Conservation (phyloP, 139 green algal genomes). For the Micractinium conductrix region DNA sequence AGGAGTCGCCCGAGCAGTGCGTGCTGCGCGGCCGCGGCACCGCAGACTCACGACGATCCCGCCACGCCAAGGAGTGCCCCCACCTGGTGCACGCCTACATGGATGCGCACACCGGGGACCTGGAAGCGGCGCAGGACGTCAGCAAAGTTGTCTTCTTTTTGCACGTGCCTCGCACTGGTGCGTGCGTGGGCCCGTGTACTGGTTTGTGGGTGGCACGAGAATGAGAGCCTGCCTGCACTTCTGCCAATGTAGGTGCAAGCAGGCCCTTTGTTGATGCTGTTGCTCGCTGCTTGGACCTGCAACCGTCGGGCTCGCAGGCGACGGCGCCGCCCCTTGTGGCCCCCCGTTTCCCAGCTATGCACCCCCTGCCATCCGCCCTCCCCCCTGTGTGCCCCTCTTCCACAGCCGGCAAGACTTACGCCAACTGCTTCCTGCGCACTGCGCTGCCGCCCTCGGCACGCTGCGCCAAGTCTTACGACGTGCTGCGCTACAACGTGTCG, state of each 20-base stretch:
- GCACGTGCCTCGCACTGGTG: slow-evolving; percentile 90
- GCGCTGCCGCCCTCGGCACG: slow-evolving; percentile 51
- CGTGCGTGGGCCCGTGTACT: background rate
- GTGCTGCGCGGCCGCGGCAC: background rate
- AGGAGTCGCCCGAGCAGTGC: background rate
- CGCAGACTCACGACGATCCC: background rate
- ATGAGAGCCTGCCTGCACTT: too few species aligned
- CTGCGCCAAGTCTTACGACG: slow-evolving; percentile 88
- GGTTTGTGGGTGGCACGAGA: background rate
- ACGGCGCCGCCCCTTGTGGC: background rate
- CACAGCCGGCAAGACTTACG: slow-evolving; percentile 82
- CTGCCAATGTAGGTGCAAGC: too few species aligned
- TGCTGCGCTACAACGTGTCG: slow-evolving; percentile 74
- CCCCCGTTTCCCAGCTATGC: background rate
- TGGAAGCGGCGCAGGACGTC: slow-evolving; percentile 42
- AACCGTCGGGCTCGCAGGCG: too few species aligned
- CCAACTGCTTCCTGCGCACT: slow-evolving; percentile 86
- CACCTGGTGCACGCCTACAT: slow-evolving; percentile 49
- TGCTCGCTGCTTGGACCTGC: too few species aligned
- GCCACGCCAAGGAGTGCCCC: background rate
- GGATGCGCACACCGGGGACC: slow-evolving; percentile 52
- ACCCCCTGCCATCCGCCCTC: background rate
- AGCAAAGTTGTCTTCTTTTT: slow-evolving; percentile 85
- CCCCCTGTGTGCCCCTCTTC: background rate
- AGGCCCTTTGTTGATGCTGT: too few species aligned